Conservation (phyloP, 371 early-diverging fungal species). For the Mortierella sp. region DNA sequence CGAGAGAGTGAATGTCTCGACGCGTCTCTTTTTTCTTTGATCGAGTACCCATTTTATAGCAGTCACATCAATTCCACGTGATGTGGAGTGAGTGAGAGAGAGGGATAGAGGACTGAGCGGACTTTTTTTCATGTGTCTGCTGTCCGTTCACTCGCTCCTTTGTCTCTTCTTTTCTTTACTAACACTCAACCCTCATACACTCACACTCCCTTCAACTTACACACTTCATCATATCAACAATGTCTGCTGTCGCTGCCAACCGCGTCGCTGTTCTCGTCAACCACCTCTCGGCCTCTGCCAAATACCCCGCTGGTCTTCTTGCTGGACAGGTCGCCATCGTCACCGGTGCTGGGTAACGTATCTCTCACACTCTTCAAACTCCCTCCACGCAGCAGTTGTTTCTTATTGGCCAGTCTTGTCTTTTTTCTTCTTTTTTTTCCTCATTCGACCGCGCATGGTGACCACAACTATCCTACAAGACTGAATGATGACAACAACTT, state of each 20-base stretch:
- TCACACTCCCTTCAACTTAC: background rate
- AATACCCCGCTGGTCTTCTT: constrained; percentile 73
- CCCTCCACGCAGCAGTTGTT: too few relatives aligned
- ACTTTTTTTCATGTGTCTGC: background rate
- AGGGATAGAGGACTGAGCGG: background rate
- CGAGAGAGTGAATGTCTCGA: background rate
- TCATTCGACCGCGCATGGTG: background rate
- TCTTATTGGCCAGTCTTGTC: background rate
- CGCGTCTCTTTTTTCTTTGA: background rate
- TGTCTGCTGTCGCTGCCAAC: constrained; percentile 52
- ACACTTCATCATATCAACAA: constrained; percentile 13
- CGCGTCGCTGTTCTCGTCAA: constrained; percentile 54
- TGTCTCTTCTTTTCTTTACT: background rate
- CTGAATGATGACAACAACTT: background rate
- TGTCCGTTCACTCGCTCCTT: background rate
- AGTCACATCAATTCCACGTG: background rate
- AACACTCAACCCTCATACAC: background rate
- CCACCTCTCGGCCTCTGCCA: constrained; percentile 54
- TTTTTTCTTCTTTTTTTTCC: too few relatives aligned
- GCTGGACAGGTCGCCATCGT: constrained; percentile 85
- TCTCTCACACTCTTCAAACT: background rate
- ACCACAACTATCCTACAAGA: background rate
- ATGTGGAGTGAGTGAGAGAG: background rate
- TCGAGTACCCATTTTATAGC: background rate
- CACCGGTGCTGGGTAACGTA: constrained; percentile 82